Evolutionary conservation across 208 protist species (phyloP).

Genomic region (Borovskyia barvae): DNA sequence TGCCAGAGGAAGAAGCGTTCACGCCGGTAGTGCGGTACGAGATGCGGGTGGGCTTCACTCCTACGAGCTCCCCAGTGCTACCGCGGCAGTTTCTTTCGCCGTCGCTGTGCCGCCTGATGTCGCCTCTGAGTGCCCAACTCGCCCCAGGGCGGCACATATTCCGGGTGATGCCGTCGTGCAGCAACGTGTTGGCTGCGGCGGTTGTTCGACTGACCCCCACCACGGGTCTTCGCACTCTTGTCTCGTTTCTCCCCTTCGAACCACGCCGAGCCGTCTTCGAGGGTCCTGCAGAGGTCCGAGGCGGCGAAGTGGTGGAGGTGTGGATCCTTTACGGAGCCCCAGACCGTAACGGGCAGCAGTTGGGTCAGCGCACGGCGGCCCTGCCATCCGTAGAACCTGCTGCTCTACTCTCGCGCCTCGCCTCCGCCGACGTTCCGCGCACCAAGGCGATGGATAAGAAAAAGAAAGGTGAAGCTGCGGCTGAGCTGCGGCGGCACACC

Average conservation of each 20-base stretch:
- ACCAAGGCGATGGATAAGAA: slow-evolving; percentile 14
- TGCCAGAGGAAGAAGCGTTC: slow-evolving; percentile 32
- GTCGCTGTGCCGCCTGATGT: slow-evolving; percentile 66
- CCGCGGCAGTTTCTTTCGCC: slow-evolving; percentile 77
- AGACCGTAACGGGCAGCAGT: slow-evolving; percentile 70
- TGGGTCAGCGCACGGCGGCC: slow-evolving; percentile 28
- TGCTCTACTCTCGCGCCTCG: too few species aligned
- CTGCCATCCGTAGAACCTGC: background rate
- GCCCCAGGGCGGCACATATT: slow-evolving; percentile 42
- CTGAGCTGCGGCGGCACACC: slow-evolving; percentile 1
- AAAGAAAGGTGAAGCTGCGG: slow-evolving; percentile 13
- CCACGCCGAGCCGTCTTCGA: slow-evolving; percentile 39
- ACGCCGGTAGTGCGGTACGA: slow-evolving; percentile 69
- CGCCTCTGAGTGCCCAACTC: slow-evolving; percentile 52
- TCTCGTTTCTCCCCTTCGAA: slow-evolving; percentile 59
- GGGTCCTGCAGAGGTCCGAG: slow-evolving; percentile 34
- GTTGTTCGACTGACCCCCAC: slow-evolving; percentile 28
- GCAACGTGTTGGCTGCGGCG: slow-evolving; percentile 72
- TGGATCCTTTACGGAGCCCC: slow-evolving; percentile 84
- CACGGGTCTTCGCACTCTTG: slow-evolving; percentile 22
- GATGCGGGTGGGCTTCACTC: slow-evolving; percentile 71
- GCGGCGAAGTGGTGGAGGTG: slow-evolving; percentile 53
- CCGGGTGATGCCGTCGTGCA: slow-evolving; percentile 79
- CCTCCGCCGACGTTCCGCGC: background rate
- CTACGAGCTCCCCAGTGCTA: slow-evolving; percentile 43